Base-by-base conservation (phyloP, 164 flowering plant species). In the Brasenia schreberi region DNA sequence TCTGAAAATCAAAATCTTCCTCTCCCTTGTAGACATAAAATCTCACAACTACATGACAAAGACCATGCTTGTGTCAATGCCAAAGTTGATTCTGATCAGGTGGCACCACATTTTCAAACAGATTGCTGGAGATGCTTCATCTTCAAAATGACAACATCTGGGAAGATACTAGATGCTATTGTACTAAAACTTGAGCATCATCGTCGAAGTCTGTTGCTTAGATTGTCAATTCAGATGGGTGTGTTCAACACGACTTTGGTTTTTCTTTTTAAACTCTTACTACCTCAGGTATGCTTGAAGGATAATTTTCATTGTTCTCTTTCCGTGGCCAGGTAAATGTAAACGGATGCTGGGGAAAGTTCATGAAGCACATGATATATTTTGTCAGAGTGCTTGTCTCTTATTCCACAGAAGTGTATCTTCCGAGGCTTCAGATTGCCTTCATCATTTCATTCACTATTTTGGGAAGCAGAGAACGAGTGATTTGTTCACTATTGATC, bases 101-200 rank as follows among this genome's bases (percentile, higher is more conserved):
- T 67, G 43, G 72, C 83, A 59, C 56, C 71, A 65, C 78, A 79
- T 69, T 49, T 71, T 61, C 74, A 70, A 49, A 61, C 67, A 69
- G 76, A 71, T 61, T 87, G 91, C 73, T 83, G 87, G 96, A 79
- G 72, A 42, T 86, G 90, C 73, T 78, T 80, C 73, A 73, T 66
- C 14, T 23, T 62, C 62, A 80, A 86, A 70, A 80, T 81, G 65
- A 67, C 64, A 62, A 72, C 70, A 70, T 70, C 77, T 66, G 82
- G 83, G 17, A 75, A 69, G 19, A 39, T 86, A 63, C 72, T 27
- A 49, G 76, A 76, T 67, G 74, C 77, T 66, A 69, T 89, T 70
- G 23, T 49, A 66, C 5, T 89, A 72, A 87, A 82, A 68, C 87
- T 91, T 94, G 92, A 87, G 72, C 69, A 75, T 70, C 73, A 72